Percentiles rank a stretch among this genome's conserved stretches.
Evolutionary conservation across 1,139 yeast genomes (phyloP).

Genomic region (Nadsonia starkeyi-henricii): DNA sequence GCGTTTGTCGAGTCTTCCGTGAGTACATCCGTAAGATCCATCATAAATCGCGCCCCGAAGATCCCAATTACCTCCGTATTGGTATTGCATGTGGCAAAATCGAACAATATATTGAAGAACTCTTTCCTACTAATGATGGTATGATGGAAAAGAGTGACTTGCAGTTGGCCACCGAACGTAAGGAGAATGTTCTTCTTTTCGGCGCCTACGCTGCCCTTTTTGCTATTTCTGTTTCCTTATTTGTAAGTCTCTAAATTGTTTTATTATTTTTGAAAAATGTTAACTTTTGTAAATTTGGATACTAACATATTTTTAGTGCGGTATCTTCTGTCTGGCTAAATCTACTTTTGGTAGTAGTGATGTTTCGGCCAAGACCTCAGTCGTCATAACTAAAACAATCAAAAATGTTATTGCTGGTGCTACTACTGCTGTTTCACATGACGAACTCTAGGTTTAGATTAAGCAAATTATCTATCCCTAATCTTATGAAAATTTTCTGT

Average conservation of each 20-base stretch:
- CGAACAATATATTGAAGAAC: slow-evolving; percentile 64
- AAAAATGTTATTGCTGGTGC: background rate
- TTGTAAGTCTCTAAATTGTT: no score
- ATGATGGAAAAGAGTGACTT: background rate
- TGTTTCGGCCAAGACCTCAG: background rate
- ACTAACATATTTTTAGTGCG: no score
- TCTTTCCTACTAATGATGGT: slow-evolving; percentile 14
- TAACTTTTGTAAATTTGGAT: no score
- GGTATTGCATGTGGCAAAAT: slow-evolving; percentile 80
- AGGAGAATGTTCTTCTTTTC: background rate
- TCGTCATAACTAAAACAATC: background rate
- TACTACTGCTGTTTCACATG: background rate
- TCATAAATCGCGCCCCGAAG: slow-evolving; percentile 60
- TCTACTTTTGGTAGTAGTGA: background rate
- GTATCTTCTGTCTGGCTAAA: background rate
- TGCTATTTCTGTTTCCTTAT: background rate
- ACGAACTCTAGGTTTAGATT: background rate
- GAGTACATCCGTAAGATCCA: slow-evolving; percentile 64
- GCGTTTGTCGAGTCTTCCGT: slow-evolving; percentile 63
- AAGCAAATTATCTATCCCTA: no score
- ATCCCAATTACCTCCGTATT: slow-evolving; percentile 75
- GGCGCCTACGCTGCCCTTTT: background rate
- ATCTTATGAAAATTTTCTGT: no score
- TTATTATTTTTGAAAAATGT: no score
- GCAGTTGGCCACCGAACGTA: background rate